Evolutionary conservation across 1,284 basidiomycete species (phyloP), one percentile per base, ranked within the genome.

Genomic region (Leccinum discolor): DNA sequence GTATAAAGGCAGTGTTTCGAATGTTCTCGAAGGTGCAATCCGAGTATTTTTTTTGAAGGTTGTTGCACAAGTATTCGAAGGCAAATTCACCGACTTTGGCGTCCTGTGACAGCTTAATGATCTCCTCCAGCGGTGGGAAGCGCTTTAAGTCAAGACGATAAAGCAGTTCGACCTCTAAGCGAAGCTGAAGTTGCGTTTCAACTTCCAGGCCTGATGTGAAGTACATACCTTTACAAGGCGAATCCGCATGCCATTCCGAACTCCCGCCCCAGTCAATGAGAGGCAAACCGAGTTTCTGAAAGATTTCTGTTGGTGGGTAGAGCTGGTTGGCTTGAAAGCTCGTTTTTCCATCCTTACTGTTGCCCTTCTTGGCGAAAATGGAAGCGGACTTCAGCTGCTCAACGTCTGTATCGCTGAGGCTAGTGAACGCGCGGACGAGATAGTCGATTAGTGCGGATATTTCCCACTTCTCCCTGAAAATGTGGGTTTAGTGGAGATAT

Each of bases 281-380:
- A 1, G 94, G 94, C 2, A 99, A 78, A 4, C 85, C 84, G 3
- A 98, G 82, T 60, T 86, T 80, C 8, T 90, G 84, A 68, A 96
- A 88, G 1, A 83, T 80, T 32, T 92, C 89, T 0, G 84, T 73
- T 0, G 96, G 96, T 73, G 97, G 95, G 74, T 96, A 97, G 6
- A 96, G 81, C 64, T 93, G 85, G 35, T 81, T 79, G 0, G 93
- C 91, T 63, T 82, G 86, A 72, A 81, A 85, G 18, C 91, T 42
- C 18, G 5, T 50, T 10, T 6, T 5, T 10, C 47, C 3, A 50
- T 11, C 47, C n/a, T n/a, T n/a, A n/a, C 16, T n/a, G 16, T 44
- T 47, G 5, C 42, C 23, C n/a, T 18, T n/a, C 8, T 29, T 2
- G 16, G 42, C 86, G 71, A 98, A 95, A 16, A 91, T 93, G 2